Base-by-base conservation (phyloP, 1,139 yeast genomes). In the Hemisphaericaspora subhashii region DNA sequence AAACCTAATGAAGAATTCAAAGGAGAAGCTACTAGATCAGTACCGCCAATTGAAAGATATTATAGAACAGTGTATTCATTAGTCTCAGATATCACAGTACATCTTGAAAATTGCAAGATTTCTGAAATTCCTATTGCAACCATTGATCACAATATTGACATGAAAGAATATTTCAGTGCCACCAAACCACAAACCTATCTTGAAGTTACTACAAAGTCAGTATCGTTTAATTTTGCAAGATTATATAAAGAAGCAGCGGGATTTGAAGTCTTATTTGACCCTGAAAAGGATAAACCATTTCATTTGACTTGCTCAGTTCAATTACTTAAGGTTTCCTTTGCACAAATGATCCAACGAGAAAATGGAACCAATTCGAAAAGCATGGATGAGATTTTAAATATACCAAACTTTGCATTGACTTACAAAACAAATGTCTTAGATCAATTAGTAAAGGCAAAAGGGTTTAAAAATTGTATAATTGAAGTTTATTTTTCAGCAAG, bases 351-450 rank as follows among this genome's bases (percentile, higher is more conserved):
- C 36, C 44, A 31, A 35, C 23, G 38, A 16, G 38, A 40, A 5
- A 48, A 46, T 13, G 39, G 58, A 22, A 37, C 42, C 37, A 39
- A 31, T 11, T 51, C 50, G 7, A 52, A 48, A 27, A 39, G 42
- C 10, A 42, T 55, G 10, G 57, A 63, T 41, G 83, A 81, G 50
- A 52, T 81, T 5, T 51, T 79, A 18, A 75, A 68, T 35, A 53
- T 79, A 3, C 86, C 86, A 1, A 78, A 70, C 49, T 60, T 71
- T 40, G 71, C 79, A 25, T 47, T 77, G 23, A 77, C 79, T 13
- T 69, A 77, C 40, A 77, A 77, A 47, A 74, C 86, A 0, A 83
- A 83, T 45, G 43, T 76, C 12, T 60, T 74, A 9, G 65, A 69
- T 55, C 54, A 60, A 51, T 39, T 72, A 42, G 58, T 66, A 36